Evolutionary conservation across 2,329 filamentous ascomycete species (phyloP), one percentile per base, ranked within the genome.

Genomic region (Colletotrichum tofieldiae): DNA sequence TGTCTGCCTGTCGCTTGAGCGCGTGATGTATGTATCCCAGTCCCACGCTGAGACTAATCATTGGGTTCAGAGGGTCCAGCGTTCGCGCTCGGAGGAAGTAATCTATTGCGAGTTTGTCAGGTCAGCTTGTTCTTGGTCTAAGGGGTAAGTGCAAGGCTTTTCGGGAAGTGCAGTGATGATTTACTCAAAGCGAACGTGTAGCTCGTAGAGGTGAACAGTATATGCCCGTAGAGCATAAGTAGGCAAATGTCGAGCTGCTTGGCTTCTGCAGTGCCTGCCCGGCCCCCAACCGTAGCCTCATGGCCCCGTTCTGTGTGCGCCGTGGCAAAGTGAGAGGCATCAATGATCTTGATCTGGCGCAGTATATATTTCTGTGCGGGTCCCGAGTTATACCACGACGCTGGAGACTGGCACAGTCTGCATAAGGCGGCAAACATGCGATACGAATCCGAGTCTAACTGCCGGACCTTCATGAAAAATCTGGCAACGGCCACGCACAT

Each of bases 291-390:
- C 6, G 80, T 76, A 55, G 81, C 82, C 4, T 82, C 78, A 32
- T 73, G 65, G 14, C 52, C 55, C n/a, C 58, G 73, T 5, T 76
- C 74, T 43, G 65, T 43, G 14, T 41, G 69, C 18, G 49, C 16
- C n/a, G 32, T 49, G 3, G 65, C 67, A 26, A 72, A 54, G 54
- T 86, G 83, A 18, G 88, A 85, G 82, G 85, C 55, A 92, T 99
- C 96, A 85, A 97, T 93, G 4, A 91, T 91, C 81, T 97, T 97
- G 82, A 99, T 94, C 82, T 97, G 94, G 5, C 96, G 92, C 70
- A 98, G 87, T 77, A 98, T 91, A 79, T 94, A 97, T 80, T 98
- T 98, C 81, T 98, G 95, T 26, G 93, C 92, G 0, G 94, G 92
- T 0, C 94, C 93, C 3, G 93, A 92, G 63, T 92, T 92, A 81